Conservation (phyloP, 148 eudicot genomes). For the Chenopodium berlandieri region DNA sequence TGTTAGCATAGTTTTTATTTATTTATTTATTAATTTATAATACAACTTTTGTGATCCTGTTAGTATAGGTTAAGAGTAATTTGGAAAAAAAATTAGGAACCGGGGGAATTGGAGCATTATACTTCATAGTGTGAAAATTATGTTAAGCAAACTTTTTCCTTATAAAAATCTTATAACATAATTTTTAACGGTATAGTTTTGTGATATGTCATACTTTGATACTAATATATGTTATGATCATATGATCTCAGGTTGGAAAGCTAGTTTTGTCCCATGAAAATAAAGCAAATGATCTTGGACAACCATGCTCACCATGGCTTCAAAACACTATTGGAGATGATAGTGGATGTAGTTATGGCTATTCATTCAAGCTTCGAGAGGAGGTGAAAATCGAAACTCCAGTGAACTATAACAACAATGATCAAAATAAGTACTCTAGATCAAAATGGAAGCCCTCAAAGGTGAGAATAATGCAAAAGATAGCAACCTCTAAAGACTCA, state of each 20-base stretch:
- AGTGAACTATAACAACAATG: background rate
- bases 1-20: too few relatives aligned
- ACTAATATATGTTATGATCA: background rate
- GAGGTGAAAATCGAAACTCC: conserved; percentile 13
- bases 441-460: conserved; percentile 36
- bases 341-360: conserved; percentile 9
- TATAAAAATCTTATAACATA: background rate
- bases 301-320: conserved; percentile 18
- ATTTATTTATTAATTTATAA: too few relatives aligned
- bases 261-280: conserved; percentile 25
- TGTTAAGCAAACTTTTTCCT: too few relatives aligned
- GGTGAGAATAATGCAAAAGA: conserved; percentile 29
- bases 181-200: background rate
- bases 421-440: conserved; percentile 15
- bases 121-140: too few relatives aligned
- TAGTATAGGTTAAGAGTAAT: too few relatives aligned
- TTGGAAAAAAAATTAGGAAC: too few relatives aligned
- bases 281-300: conserved; percentile 14
- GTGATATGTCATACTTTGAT: background rate
- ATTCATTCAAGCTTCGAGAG: conserved; percentile 9
- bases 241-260: conserved; percentile 29
- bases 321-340: conserved; percentile 8
- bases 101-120: too few relatives aligned
- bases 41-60: too few relatives aligned
- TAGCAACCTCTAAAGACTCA: conserved; percentile 10